Base-by-base conservation (phyloP, 2,329 filamentous ascomycete genomes). In the Pseudogymnoascus verrucosus region DNA sequence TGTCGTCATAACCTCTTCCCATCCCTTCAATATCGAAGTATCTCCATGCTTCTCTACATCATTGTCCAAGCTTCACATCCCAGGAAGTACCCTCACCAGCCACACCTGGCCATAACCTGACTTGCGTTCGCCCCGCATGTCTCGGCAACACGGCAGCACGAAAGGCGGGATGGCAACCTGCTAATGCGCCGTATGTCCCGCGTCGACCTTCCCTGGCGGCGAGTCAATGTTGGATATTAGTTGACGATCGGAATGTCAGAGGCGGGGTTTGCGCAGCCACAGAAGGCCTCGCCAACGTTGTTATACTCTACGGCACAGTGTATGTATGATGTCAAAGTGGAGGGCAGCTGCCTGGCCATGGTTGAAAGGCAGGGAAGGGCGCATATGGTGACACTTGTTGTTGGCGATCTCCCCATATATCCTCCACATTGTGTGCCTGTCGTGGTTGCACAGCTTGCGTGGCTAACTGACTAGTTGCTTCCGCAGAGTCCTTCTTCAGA, bases 271-370 rank as follows among this genome's bases (percentile, higher is more conserved):
- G 14, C 47, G 26, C 26, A 31, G 14, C 26, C 26, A 54, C 26
- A 31, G 47, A 31, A 31, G 47, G 47, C n/a, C 23, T 28, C 44
- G 26, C 4, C 47, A 54, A 31, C 47, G n/a, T 54, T n/a, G 26
- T 54, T n/a, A 4, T 16, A 10, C 26, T 57, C 47, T 34, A 11
- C 10, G n/a, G 26, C n/a, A 19, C 12, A 6, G 26, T 57, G 47
- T n/a, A 54, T 57, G 47, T n/a, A 54, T 54, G 47, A 57, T 57
- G 47, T 57, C 47, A 57, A 57, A 14, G 47, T 34, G 47, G 47
- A 57, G 19, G 47, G 26, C 47, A n/a, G 4, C 26, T 19, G n/a
- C 47, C 47, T 34, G n/a, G 47, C 26, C n/a, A 31, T 31, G 23
- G 4, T 31, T 31, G 23, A 54, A 5, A 14, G 3, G 3, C 44